These are phyloP conservation scores for Saccharomycopsis malanga DNA, from an alignment of 805 yeast genomes.

Conservation along the genomic window DNA sequence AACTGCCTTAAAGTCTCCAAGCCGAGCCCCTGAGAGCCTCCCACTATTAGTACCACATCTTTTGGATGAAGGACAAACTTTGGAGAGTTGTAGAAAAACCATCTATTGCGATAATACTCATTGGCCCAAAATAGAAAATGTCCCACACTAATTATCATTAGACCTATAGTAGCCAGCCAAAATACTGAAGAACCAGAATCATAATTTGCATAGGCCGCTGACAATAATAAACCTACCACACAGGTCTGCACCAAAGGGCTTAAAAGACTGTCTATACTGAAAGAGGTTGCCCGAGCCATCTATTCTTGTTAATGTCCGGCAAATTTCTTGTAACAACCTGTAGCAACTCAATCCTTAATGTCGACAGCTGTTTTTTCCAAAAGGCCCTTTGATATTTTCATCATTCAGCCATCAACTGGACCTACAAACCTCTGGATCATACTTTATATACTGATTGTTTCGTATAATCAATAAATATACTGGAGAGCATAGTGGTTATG, in stretches of 20 bases:
- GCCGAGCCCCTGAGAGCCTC: conserved; percentile 42
- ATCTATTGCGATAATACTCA: neutral
- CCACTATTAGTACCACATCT: conserved; percentile 30
- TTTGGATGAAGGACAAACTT: neutral
- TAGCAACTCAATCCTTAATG: too few relatives aligned
- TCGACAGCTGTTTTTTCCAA: too few relatives aligned
- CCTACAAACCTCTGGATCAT: too few relatives aligned
- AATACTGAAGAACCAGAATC: neutral
- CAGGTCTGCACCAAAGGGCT: neutral
- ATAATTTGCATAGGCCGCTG: neutral
- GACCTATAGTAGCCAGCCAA: neutral
- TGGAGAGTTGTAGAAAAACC: neutral
- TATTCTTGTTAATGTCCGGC: too few relatives aligned
- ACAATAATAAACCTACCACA: neutral
- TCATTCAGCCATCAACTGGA: too few relatives aligned
- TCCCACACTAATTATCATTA: neutral
- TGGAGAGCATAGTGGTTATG: too few relatives aligned
- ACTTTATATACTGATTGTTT: too few relatives aligned
- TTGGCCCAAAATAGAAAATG: neutral
- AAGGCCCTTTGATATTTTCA: too few relatives aligned
- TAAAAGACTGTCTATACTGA: conserved; percentile 5
- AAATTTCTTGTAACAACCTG: conserved; percentile 1
- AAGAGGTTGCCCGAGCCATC: neutral
- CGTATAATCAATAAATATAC: too few relatives aligned
- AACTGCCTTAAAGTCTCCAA: conserved; percentile 28